phyloP scores from a whole-genome alignment of 495 filamentous ascomycete genomes.

The Penicillium goetzii region DNA sequence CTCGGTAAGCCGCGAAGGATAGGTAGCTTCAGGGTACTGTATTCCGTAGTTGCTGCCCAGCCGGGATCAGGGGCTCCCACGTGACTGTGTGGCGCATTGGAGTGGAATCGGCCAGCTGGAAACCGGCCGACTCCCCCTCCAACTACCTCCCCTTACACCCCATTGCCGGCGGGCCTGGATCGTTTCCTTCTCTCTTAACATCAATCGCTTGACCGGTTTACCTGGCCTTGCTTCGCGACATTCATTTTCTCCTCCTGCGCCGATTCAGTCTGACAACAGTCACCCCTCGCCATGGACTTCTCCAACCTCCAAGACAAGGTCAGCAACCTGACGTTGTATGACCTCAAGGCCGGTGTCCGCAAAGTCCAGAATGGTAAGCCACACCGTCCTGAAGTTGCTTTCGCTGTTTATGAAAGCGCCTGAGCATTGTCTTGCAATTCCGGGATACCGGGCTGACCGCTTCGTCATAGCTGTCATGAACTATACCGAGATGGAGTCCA shows the following conservation, averaged over 20 bases:
- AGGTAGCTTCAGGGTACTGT: neutral
- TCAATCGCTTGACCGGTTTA: conserved; percentile 19
- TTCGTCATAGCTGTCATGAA: conserved; percentile 86
- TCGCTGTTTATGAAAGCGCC: conserved; percentile 17
- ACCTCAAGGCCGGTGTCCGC: conserved; percentile 94
- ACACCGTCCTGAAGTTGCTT: neutral
- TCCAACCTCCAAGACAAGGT: conserved; percentile 83
- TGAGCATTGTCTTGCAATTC: conserved; percentile 15
- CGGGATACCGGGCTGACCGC: conserved; percentile 25
- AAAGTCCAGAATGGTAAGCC: conserved; percentile 96
- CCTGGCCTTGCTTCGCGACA: conserved; percentile 4
- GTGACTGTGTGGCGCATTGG: conserved; percentile 41
- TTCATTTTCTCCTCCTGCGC: conserved; percentile 14
- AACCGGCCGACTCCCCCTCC: conserved; percentile 28
- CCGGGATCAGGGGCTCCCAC: conserved; percentile 42
- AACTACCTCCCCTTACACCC: conserved; percentile 16
- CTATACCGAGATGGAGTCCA: conserved; percentile 99
- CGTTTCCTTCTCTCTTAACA: conserved; percentile 20
- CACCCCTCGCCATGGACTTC: conserved; percentile 73
- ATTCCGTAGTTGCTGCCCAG: neutral
- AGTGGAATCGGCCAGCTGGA: conserved; percentile 45
- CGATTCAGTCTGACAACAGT: conserved; percentile 23
- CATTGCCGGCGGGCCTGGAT: conserved; percentile 28
- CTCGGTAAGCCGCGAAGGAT: conserved; percentile 10
- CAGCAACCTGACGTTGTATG: conserved; percentile 93